Evolutionary conservation across 1,284 basidiomycete genomes (phyloP), one percentile per base, ranked within the genome.

Genomic region (Fomitopsis betulina): DNA sequence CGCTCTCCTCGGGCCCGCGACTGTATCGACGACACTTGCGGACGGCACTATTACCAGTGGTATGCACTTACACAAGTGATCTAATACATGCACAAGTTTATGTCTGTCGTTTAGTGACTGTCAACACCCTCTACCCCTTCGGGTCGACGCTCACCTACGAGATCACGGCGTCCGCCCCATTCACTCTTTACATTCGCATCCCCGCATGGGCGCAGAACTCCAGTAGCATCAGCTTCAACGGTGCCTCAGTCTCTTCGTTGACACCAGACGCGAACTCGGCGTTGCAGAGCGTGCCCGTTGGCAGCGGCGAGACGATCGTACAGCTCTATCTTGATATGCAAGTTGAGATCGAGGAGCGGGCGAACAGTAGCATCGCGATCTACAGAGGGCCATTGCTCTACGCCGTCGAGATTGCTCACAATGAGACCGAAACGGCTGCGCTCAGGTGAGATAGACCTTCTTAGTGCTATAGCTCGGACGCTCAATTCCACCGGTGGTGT

Each of bases 71-170:
- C 21, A 8, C 30, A 8, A 49, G n/a, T 45, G 4, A 19, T 25
- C 38, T 49, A 43, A 43, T 2, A 58, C 51, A n/a, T 43, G 32
- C 19, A 21, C 54, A 79, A 66, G 6, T 83, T 82, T 64, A 64
- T 65, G 37, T 80, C 84, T 17, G 75, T 2, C 27, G 27, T 30
- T 30, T 75, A 8, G 79, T 73, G 23, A 71, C 62, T 12, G 80
- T 83, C n/a, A 76, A 80, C 58, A 84, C 82, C 2, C 64, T 80
- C 33, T 84, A 86, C 63, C 83, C 83, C 2, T 85, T 84, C 73
- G 76, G 79, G 54, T 81, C 84, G 63, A 75, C 70, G 1, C 68
- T 84, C 15, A 76, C 73, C 6, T 81, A 78, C 10, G 81, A 79
- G 0, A 77, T 84, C 54, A 77, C 71, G 2, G 80, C 82, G 0